phyloP scores from a whole-genome alignment of 192 early-diverging fungal genomes.

The Geranomyces michiganensis region DNA sequence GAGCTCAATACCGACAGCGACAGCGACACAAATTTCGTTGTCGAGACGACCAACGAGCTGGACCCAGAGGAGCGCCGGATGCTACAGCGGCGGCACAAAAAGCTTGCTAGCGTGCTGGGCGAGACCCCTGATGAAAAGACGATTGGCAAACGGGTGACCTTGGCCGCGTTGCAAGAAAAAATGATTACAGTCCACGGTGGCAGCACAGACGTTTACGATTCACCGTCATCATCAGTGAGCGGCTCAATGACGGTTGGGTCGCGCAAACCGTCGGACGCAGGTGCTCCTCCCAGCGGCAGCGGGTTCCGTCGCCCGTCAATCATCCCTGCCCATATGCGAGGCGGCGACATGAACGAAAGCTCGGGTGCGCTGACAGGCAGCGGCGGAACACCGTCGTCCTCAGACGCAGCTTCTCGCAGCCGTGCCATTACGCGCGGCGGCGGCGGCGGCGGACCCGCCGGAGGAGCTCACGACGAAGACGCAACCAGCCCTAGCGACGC shows the following conservation, averaged over 20 bases:
- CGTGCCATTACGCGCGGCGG: not conserved
- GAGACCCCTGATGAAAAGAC: slow-evolving; percentile 58
- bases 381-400: not conserved
- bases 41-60: slow-evolving; percentile 54
- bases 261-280: too few species aligned
- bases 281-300: not conserved
- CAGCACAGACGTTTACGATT: not conserved
- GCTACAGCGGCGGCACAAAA: slow-evolving; percentile 62
- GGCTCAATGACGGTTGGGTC: too few species aligned
- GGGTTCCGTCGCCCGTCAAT: not conserved
- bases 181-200: not conserved
- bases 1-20: not conserved
- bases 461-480: slow-evolving; percentile 21
- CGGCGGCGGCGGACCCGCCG: not conserved
- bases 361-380: not conserved
- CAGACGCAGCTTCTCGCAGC: not conserved
- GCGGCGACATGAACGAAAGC: too few species aligned
- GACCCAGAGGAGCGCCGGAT: slow-evolving; percentile 56
- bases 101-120: slow-evolving; percentile 64
- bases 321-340: too few species aligned
- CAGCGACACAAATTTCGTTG: not conserved
- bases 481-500: too few species aligned
- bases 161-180: slow-evolving; percentile 11
- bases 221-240: too few species aligned
- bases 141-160: slow-evolving; percentile 32